A percentile compares a stretch with the other conserved stretches of the same genome.
These are phyloP conservation scores for Quercus mongolica DNA, from an alignment of 306 rosid species.

Conservation along the genomic window DNA sequence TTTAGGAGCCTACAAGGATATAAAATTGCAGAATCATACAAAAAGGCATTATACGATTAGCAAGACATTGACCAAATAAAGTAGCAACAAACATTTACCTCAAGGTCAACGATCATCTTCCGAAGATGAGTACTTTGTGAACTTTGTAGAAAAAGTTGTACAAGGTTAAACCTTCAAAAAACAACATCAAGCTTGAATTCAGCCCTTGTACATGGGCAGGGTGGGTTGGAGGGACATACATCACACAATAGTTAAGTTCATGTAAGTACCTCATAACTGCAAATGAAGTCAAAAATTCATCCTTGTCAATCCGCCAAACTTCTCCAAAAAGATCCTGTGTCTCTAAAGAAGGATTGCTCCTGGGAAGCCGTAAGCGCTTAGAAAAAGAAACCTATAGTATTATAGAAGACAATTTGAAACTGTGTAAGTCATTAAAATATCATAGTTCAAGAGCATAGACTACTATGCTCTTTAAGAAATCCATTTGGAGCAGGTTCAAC, in stretches of 20 bases:
- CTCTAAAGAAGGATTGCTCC: constrained; percentile 48
- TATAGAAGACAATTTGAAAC: constrained; percentile 13
- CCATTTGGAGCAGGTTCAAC: neutral
- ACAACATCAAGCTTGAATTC: constrained; percentile 31
- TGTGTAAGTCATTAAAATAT: constrained; percentile 8
- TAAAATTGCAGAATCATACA: constrained; percentile 18
- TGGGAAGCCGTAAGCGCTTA: constrained; percentile 70
- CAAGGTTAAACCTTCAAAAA: constrained; percentile 72
- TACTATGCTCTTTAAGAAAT: neutral
- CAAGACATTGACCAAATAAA: neutral
- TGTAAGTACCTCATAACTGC: constrained; percentile 73
- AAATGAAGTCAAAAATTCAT: constrained; percentile 71
- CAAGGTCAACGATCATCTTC: constrained; percentile 84
- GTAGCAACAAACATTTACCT: constrained; percentile 39
- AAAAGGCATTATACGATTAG: constrained; percentile 11
- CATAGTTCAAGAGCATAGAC: constrained; percentile 10
- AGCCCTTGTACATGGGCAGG: neutral
- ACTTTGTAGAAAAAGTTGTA: constrained; percentile 70
- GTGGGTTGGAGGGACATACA: neutral
- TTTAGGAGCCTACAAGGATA: constrained; percentile 71
- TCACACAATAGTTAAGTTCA: neutral
- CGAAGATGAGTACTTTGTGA: constrained; percentile 61
- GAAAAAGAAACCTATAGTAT: constrained; percentile 75
- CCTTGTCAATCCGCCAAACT: constrained; percentile 89
- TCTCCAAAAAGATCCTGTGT: constrained; percentile 54